Conservation (phyloP, 768 basidiomycete genomes). For the Exidia glandulosa region DNA sequence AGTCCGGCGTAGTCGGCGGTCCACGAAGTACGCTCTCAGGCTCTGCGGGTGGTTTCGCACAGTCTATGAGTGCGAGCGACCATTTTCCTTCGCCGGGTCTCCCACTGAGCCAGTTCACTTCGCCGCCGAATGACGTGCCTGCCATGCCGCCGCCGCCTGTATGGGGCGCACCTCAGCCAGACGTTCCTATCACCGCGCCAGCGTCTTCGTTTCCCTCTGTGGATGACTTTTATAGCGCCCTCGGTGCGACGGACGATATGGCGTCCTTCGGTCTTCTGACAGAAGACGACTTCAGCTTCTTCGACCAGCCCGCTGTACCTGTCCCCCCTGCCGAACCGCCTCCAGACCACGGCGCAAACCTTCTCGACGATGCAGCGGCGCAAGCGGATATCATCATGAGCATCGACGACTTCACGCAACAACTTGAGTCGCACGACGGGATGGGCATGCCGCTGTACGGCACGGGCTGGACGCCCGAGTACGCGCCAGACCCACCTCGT, state of each 20-base stretch:
- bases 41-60: background rate
- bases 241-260: background rate
- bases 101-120: background rate
- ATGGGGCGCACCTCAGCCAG: background rate
- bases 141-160: background rate
- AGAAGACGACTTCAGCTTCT: constrained; percentile 84
- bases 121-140: background rate
- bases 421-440: background rate
- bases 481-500: background rate
- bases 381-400: background rate
- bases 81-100: background rate
- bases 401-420: background rate
- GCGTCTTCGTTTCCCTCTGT: background rate
- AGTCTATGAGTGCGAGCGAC: background rate
- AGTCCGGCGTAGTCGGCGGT: background rate
- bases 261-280: constrained; percentile 36
- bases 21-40: constrained; percentile 3
- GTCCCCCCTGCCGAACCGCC: background rate
- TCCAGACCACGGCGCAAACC: background rate
- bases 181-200: background rate
- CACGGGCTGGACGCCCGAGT: background rate
- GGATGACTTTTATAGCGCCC: background rate
- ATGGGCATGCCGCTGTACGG: background rate
- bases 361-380: background rate
- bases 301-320: constrained; percentile 33